Conservation (phyloP, 176 grass and related monocot genomes). For the Calamus simplicifolius region DNA sequence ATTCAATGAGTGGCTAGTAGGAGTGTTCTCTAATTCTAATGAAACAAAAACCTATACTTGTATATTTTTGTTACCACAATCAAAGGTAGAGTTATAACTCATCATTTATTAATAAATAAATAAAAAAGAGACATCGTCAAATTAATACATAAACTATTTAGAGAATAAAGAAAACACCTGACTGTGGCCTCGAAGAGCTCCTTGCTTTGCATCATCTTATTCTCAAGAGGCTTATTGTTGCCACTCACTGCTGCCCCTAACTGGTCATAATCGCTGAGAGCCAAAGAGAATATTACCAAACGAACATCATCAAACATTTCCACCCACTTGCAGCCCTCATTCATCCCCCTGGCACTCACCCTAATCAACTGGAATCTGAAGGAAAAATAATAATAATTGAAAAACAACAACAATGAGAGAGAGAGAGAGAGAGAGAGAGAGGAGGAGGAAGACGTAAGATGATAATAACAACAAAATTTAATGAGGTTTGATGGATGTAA, state of each 20-base stretch:
- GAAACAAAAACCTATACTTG: too few relatives aligned
- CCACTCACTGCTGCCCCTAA: constrained; percentile 31
- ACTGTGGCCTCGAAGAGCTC: constrained; percentile 82
- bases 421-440: too few relatives aligned
- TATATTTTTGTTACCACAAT: too few relatives aligned
- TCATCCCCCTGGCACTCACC: constrained; percentile 77
- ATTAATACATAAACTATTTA: neutral
- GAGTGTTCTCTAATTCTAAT: too few relatives aligned
- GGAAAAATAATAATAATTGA: neutral
- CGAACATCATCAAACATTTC: constrained; percentile 99
- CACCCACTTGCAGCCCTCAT: constrained; percentile 90
- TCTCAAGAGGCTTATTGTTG: constrained; percentile 30
- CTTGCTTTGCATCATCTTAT: constrained; percentile 92
- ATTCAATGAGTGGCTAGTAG: too few relatives aligned
- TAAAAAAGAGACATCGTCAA: too few relatives aligned
- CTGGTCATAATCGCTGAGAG: constrained; percentile 77
- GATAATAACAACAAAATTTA: too few relatives aligned
- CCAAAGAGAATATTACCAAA: constrained; percentile 70
- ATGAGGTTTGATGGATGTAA: too few relatives aligned
- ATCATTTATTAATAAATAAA: too few relatives aligned
- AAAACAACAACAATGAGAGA: too few relatives aligned
- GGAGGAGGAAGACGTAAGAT: too few relatives aligned
- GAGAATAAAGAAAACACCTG: constrained; percentile 31
- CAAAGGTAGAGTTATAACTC: too few relatives aligned
- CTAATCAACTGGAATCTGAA: constrained; percentile 86